Base-by-base conservation (phyloP, 352 stramenopile genomes). In the Phytophthora capsici region DNA sequence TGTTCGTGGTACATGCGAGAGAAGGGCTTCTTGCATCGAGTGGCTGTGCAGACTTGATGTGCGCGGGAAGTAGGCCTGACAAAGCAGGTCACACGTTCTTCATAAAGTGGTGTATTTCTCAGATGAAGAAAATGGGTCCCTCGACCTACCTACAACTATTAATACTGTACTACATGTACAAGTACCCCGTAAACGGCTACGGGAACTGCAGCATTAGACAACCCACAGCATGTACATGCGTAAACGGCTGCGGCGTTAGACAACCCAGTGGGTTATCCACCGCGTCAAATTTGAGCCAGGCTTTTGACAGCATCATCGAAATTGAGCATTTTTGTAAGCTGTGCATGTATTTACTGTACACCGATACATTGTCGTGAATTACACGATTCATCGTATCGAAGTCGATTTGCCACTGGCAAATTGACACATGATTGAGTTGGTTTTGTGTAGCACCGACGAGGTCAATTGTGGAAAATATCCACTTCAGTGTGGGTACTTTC, bases 1-100 rank as follows among this genome's bases (percentile, higher is more conserved):
- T 65, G 57, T 44, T 64, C 57, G 57, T 57, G 46, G 36, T 38
- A 57, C 34, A 16, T 26, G 23, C 40, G 41, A 66, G 38, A 60
- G 34, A 48, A 47, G 36, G 34, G 34, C 28, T 12, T 9, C 28
- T 34, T 10, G 28, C 25, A 47, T 20, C 3, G 26, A 25, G 25
- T 50, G 38, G 23, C 38, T 59, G 53, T 30, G 19, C 37, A 2
- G 37, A 47, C 22, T 23, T 40, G 51, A 50, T 56, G 17, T 26
- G 38, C 56, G 56, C 45, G 48, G 56, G 38, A 58, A 49, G n/a
- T 34, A 4, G 36, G n/a, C 36, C 36, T 41, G 36, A 41, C 36
- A 41, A 20, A 41, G 36, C 9, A 34, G 28, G 28, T 34, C 28
- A 34, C 5, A 41, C 36, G 36, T 41, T 41, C 36, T 41, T 41